A percentile compares a stretch with the other conserved stretches of the same genome.
These are phyloP conservation scores for Citrus reticulata DNA, from an alignment of 345 rosid species.

Conservation along the genomic window DNA sequence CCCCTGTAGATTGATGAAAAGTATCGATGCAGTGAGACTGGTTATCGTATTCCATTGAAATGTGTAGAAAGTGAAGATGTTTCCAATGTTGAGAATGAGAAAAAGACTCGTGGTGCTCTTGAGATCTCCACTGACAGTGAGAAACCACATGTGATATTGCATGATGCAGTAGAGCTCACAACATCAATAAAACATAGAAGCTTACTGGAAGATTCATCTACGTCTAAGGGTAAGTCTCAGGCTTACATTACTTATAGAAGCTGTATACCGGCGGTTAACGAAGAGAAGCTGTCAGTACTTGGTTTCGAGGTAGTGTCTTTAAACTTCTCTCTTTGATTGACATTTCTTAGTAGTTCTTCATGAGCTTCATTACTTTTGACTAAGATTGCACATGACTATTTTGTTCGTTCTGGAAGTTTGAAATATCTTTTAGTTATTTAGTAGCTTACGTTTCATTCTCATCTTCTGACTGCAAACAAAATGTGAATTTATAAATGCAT, in stretches of 20 bases:
- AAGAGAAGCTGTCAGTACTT: conserved; percentile 70
- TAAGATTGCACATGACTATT: not conserved
- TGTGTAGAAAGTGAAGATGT: conserved; percentile 46
- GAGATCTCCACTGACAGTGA: conserved; percentile 24
- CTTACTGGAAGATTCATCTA: conserved; percentile 43
- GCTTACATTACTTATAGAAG: conserved; percentile 79
- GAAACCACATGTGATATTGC: conserved; percentile 8
- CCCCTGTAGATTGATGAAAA: conserved; percentile 51
- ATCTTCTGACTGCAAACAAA: not conserved
- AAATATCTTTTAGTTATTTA: not conserved
- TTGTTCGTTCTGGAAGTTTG: not conserved
- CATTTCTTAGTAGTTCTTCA: not conserved
- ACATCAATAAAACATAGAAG: conserved; percentile 31
- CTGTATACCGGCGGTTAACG: conserved; percentile 65
- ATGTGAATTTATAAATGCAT: no score
- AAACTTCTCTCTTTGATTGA: not conserved
- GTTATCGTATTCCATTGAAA: conserved; percentile 83
- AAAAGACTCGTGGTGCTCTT: conserved; percentile 33
- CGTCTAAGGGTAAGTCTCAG: conserved; percentile 31
- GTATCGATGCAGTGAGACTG: conserved; percentile 93
- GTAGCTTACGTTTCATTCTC: not conserved
- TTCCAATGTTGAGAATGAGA: conserved; percentile 18
- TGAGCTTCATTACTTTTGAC: conserved; percentile 4
- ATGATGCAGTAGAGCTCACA: conserved; percentile 22
- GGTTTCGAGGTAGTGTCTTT: conserved; percentile 75